These are phyloP conservation scores for Oemleria cerasiformis DNA, from an alignment of 306 rosid species.

Conservation along the genomic window DNA sequence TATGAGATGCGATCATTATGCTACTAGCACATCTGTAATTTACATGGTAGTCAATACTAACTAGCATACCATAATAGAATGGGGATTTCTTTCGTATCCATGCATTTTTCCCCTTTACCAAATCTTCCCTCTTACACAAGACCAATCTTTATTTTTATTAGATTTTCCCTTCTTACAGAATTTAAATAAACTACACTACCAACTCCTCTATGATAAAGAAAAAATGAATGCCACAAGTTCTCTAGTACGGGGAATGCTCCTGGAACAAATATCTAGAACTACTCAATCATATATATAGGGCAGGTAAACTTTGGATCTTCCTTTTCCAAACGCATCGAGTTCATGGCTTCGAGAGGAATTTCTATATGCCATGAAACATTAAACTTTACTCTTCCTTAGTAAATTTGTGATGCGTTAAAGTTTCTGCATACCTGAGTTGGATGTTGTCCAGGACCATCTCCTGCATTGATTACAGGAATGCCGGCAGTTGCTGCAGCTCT, in stretches of 20 bases:
- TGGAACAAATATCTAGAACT: not conserved
- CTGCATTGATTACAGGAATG: slow-evolving; percentile 90
- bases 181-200: not conserved
- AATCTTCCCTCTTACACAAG: not conserved
- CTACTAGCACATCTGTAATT: not conserved
- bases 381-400: not conserved
- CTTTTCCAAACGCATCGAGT: not conserved
- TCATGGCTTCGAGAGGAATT: not conserved
- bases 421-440: slow-evolving; percentile 66
- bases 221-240: not conserved
- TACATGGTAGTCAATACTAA: not conserved
- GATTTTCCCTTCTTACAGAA: not conserved
- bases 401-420: not conserved
- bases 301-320: not conserved
- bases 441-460: slow-evolving; percentile 97
- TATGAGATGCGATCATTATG: not conserved
- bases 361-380: not conserved
- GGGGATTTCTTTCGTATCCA: not conserved
- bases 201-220: not conserved
- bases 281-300: not conserved
- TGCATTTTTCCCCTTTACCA: not conserved
- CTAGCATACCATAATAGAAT: not conserved
- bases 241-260: not conserved
- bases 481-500: slow-evolving; percentile 75
- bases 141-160: not conserved